Conservation (phyloP, 257 asterid genomes). For the Petrea volubilis region DNA sequence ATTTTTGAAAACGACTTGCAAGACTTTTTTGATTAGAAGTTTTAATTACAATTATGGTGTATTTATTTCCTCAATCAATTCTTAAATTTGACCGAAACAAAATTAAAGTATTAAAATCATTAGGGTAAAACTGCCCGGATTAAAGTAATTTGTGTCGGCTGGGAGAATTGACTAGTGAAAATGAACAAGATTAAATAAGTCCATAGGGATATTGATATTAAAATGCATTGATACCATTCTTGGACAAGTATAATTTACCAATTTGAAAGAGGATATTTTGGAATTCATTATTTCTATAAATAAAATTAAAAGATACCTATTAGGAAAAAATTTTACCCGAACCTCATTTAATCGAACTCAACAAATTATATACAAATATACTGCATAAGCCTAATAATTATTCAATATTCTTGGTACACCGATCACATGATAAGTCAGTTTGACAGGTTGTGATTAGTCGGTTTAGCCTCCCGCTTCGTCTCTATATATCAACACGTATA, state of each 20-base stretch:
- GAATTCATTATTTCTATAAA: not conserved
- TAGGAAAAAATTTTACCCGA: not conserved
- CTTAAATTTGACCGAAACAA: not conserved
- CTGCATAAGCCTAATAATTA: too few species aligned
- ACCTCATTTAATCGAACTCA: too few species aligned
- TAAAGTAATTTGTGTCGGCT: slow-evolving; percentile 19
- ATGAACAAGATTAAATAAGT: slow-evolving; percentile 12
- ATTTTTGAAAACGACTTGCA: slow-evolving; percentile 24
- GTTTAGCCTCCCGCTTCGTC: too few species aligned
- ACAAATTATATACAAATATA: too few species aligned
- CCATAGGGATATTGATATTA: not conserved
- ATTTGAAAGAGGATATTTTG: not conserved
- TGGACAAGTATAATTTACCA: not conserved
- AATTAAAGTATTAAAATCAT: not conserved
- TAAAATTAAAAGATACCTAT: not conserved
- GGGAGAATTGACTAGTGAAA: slow-evolving; percentile 1
- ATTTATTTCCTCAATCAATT: not conserved
- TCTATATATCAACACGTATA: too few species aligned
- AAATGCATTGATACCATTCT: not conserved
- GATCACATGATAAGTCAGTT: too few species aligned
- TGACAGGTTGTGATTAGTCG: too few species aligned
- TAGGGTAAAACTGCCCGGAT: not conserved
- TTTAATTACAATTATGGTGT: not conserved
- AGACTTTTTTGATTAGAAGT: not conserved
- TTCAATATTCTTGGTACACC: too few species aligned